These are phyloP conservation scores for Hyphopichia homilentoma DNA, from an alignment of 805 yeast genomes.

Conservation along the genomic window DNA sequence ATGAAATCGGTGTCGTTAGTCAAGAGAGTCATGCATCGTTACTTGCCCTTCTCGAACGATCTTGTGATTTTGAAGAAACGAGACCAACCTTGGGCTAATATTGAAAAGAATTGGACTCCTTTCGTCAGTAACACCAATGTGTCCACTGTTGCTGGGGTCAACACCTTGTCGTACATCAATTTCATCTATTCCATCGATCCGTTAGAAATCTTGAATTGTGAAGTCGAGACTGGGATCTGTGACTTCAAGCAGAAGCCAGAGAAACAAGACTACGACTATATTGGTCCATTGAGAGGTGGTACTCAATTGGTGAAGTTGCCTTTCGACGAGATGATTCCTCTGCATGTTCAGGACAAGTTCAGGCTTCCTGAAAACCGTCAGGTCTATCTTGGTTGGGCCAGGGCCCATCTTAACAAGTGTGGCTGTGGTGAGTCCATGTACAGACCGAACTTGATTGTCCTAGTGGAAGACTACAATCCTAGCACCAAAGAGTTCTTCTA, in stretches of 20 bases:
- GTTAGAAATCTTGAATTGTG: constrained; percentile 27
- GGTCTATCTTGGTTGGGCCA: constrained; percentile 18
- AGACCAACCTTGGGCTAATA: constrained; percentile 10
- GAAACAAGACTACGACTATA: constrained; percentile 11
- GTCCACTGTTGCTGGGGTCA: neutral
- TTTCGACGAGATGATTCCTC: constrained; percentile 10
- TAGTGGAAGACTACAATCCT: constrained; percentile 22
- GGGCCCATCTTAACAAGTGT: constrained; percentile 19
- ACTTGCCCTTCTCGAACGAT: constrained; percentile 11
- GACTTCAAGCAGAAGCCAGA: constrained; percentile 19
- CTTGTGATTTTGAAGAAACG: constrained; percentile 11
- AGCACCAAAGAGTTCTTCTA: constrained; percentile 8
- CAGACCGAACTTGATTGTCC: constrained; percentile 19
- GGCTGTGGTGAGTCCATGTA: constrained; percentile 22
- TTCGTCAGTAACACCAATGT: constrained; percentile 7
- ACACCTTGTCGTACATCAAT: constrained; percentile 6
- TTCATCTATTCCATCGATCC: constrained; percentile 25
- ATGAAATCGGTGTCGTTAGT: constrained; percentile 7
- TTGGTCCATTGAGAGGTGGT: constrained; percentile 31
- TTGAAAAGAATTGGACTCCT: constrained; percentile 28
- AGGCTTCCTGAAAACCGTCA: constrained; percentile 16
- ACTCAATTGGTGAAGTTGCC: constrained; percentile 23
- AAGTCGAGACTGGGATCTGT: constrained; percentile 23
- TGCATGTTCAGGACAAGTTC: constrained; percentile 6
- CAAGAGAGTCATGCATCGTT: constrained; percentile 9